Evolutionary conservation across 2,329 filamentous ascomycete species (phyloP), one percentile per base, ranked within the genome.

Genomic region (Fusarium liriodendri): DNA sequence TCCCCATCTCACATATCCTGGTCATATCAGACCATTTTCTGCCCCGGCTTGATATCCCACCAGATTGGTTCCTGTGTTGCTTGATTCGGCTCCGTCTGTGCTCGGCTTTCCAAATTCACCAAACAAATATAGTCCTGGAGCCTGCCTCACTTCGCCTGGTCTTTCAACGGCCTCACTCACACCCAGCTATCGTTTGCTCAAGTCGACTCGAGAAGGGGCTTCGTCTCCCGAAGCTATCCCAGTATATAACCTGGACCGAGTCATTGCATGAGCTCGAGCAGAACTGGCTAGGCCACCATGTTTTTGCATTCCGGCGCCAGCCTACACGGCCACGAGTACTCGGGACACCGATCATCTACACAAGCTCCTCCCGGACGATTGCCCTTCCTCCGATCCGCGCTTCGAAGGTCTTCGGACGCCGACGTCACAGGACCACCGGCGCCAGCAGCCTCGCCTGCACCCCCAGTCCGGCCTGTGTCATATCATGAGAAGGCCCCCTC

Each of bases 281-380:
- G 63, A 42, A 16, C 59, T 65, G 69, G 59, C 68, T 66, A 67
- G 68, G 71, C 45, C 70, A 81, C 70, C 72, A 91, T 91, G 89
- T 89, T 91, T 77, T 82, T 91, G 37, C 89, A 91, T 76, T 85
- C 88, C 20, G 89, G 88, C 54, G 89, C 89, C 59, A 87, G 88
- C 80, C 83, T 91, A 22, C 89, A 91, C 77, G 89, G 89, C 79
- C 89, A 90, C 78, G 88, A 90, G 78, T 90, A 88, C 76, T 89
- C 88, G 33, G 80, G 81, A 66, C 80, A 81, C 52, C 77, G 81
- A 63, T 66, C 80, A 27, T 74, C 81, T 18, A 77, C 79, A 42
- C 73, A 80, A 64, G 81, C 80, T 71, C 79, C 81, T 45, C 76
- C 79, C 27, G 79, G 76, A 71, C 83, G 82, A 45, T 79, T 82